Evolutionary conservation across 208 protist species (phyloP), one percentile per base, ranked within the genome.

Genomic region (Trypanosoma caninum): DNA sequence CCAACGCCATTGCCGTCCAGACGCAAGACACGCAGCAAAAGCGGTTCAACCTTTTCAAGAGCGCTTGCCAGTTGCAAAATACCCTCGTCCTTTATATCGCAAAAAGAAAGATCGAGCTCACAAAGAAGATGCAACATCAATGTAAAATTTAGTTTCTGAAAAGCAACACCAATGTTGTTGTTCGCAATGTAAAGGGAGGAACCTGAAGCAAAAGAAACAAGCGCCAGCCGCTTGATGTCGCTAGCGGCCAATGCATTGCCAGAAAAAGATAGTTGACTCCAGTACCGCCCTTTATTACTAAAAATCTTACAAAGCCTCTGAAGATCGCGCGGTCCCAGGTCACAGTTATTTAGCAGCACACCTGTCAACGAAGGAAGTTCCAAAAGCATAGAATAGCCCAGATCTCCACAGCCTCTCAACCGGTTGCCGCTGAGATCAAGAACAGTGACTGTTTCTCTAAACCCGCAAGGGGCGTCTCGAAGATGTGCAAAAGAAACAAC

Each of bases 1-100:
- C 60, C 74, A 51, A 82, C 65, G 6, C 50, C 42, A 45, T 87
- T 91, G 45, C 63, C 42, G 34, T 69, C 65, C 31, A 91, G 64
- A 20, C 55, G 64, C 62, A 91, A 54, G 14, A 59, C 54, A 41
- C 70, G 72, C 72, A 91, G 54, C 3, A 65, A 42, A 10, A 86
- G 35, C 46, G 74, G 76, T 13, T 72, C 63, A 5, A 47, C 64
- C 10, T 75, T 69, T 46, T 79, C 78, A 6, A 85, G 35, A 30
- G 69, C 64, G 2, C 63, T 59, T 10, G 76, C 73, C 20, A 91
- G 61, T 52, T 80, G 76, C n/a, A 53, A 31, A 0, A 86, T 23
- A 14, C 73, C 78, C 30, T 70, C 61, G 30, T 77, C 80, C 8
- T 54, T 57, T n/a, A 87, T 51, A 6, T 41, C 61, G 54, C 79